Percentiles rank a stretch among this genome's conserved stretches.
phyloP scores from a whole-genome alignment of 2,329 filamentous ascomycete genomes.

The Dothistroma septosporum region DNA sequence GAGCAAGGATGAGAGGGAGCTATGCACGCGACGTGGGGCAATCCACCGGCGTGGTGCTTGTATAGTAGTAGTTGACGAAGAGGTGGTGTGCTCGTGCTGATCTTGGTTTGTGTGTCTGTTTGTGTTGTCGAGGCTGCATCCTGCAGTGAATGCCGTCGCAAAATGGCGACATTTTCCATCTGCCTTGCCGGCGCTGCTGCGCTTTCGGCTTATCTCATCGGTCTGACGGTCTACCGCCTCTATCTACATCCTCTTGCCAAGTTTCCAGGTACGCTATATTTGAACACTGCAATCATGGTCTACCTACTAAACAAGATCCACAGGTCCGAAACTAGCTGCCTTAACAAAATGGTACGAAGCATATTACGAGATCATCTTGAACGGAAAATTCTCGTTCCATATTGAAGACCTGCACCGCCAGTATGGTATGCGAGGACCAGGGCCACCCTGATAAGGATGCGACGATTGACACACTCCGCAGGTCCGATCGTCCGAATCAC shows the following conservation, averaged over 20 bases:
- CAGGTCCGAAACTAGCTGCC: constrained; percentile 28
- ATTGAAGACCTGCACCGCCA: constrained; percentile 27
- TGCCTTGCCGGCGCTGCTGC: neutral
- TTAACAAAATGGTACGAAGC: constrained; percentile 29
- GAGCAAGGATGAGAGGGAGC: no score
- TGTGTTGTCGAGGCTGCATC: neutral
- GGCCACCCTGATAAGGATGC: neutral
- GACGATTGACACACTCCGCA: constrained; percentile 7
- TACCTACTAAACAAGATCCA: neutral
- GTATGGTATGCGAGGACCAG: constrained; percentile 22
- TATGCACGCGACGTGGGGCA: no score
- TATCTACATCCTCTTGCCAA: constrained; percentile 26
- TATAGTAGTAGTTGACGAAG: no score
- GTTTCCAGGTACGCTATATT: constrained; percentile 18
- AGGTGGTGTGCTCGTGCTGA: neutral
- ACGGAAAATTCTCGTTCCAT: constrained; percentile 26
- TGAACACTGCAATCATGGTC: neutral
- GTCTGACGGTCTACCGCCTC: constrained; percentile 23
- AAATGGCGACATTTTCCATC: constrained; percentile 9
- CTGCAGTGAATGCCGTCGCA: neutral
- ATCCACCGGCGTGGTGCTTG: no score
- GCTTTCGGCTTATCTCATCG: constrained; percentile 14
- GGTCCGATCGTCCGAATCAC: constrained; percentile 33
- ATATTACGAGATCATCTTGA: constrained; percentile 28
- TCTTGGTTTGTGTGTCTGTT: neutral